Evolutionary conservation across 2,329 filamentous ascomycete genomes (phyloP).

Genomic region (Coniochaeta pulveracea): DNA sequence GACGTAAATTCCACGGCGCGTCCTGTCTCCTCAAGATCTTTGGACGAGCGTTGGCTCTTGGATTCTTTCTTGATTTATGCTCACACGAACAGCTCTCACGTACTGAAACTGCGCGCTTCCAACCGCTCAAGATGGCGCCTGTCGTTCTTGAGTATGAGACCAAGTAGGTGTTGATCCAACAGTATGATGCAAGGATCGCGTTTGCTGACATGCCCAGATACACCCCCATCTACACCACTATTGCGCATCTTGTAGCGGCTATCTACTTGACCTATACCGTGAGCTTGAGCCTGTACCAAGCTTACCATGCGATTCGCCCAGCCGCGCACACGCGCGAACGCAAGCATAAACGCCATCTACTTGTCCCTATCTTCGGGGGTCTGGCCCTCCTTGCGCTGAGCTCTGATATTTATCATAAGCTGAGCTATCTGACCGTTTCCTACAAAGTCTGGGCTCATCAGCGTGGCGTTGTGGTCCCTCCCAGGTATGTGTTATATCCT

Average conservation of each 20-base stretch:
- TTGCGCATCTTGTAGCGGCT: constrained; percentile 15
- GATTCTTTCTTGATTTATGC: no score
- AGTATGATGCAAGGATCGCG: neutral
- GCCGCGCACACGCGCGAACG: constrained; percentile 24
- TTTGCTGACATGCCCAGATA: constrained; percentile 15
- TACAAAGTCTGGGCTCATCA: constrained; percentile 27
- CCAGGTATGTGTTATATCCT: constrained; percentile 14
- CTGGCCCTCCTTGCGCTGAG: constrained; percentile 18
- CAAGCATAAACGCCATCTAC: constrained; percentile 18
- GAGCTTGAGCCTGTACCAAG: constrained; percentile 20
- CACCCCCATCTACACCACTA: constrained; percentile 17
- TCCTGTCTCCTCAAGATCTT: no score
- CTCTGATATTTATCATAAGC: constrained; percentile 17
- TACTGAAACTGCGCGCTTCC: no score
- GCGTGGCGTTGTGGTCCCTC: constrained; percentile 18
- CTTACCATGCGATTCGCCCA: constrained; percentile 21
- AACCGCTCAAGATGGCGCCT: constrained; percentile 13
- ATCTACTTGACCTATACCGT: constrained; percentile 22
- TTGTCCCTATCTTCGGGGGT: constrained; percentile 21
- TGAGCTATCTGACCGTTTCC: constrained; percentile 20
- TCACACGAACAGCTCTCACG: no score
- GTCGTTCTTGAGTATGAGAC: constrained; percentile 13
- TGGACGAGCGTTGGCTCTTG: no score
- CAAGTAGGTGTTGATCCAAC: constrained; percentile 8
- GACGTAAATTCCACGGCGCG: no score